Conservation (phyloP, 177 flowering plant species). For the Vitis hybrid region DNA sequence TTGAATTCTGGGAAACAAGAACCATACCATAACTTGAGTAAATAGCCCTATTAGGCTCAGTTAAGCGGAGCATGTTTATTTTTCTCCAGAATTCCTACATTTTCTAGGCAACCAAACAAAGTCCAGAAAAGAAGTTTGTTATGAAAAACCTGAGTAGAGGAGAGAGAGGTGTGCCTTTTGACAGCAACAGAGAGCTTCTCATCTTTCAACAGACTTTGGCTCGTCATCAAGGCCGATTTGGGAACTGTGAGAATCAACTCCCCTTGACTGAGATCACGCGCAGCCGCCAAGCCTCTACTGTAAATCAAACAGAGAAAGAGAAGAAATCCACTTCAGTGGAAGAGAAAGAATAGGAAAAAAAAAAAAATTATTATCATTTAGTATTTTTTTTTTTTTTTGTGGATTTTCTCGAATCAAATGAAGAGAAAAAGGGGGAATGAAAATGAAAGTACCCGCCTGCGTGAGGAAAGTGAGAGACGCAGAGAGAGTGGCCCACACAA, state of each 20-base stretch:
- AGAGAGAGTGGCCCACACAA: constrained; percentile 71
- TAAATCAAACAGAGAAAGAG: constrained; percentile 6
- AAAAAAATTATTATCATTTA: background rate
- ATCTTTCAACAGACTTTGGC: constrained; percentile 42
- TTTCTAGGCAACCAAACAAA: background rate
- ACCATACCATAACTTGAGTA: background rate
- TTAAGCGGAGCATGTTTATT: background rate
- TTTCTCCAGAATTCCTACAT: background rate
- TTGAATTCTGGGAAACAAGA: background rate
- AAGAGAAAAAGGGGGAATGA: background rate
- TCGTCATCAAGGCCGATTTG: constrained; percentile 59
- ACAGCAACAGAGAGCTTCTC: constrained; percentile 38
- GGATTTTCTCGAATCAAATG: background rate
- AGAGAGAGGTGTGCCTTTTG: constrained; percentile 38
- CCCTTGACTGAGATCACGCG: constrained; percentile 58
- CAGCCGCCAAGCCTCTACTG: constrained; percentile 90
- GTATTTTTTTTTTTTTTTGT: background rate
- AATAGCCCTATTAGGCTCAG: background rate
- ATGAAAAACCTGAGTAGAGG: constrained; percentile 62
- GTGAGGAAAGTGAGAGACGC: constrained; percentile 58
- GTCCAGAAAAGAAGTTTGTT: background rate
- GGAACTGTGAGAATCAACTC: constrained; percentile 82
- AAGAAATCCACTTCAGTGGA: background rate
- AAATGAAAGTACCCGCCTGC: constrained; percentile 66
- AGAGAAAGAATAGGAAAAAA: background rate